These are phyloP conservation scores for Amniculicola lignicola DNA, from an alignment of 495 filamentous ascomycete species.

Conservation along the genomic window DNA sequence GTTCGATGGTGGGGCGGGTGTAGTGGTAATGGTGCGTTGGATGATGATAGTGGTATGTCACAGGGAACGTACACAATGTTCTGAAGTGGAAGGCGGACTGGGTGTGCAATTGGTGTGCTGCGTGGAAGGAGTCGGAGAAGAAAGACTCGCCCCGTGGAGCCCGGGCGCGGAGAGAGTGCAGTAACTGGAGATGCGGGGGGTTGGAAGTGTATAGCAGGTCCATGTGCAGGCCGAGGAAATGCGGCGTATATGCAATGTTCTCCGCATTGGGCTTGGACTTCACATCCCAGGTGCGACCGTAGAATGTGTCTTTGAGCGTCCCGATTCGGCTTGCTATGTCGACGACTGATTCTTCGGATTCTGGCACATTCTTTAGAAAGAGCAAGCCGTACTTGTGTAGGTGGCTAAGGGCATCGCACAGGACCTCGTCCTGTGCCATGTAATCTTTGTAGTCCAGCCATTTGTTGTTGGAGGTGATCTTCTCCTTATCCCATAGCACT, in stretches of 20 bases:
- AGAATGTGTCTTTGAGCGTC: slow-evolving; percentile 74
- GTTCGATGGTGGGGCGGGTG: slow-evolving; percentile 53
- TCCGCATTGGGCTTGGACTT: slow-evolving; percentile 69
- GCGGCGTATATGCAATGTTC: slow-evolving; percentile 86
- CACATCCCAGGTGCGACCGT: slow-evolving; percentile 88
- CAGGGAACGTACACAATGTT: slow-evolving; percentile 44
- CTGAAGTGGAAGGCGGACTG: slow-evolving; percentile 34
- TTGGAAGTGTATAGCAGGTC: slow-evolving; percentile 84
- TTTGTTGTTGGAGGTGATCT: slow-evolving; percentile 44
- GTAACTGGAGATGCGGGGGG: slow-evolving; percentile 74
- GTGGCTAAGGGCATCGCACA: slow-evolving; percentile 53
- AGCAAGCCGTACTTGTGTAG: slow-evolving; percentile 63
- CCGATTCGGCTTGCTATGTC: slow-evolving; percentile 70
- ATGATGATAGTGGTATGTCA: slow-evolving; percentile 70
- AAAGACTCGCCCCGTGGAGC: slow-evolving; percentile 75
- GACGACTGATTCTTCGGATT: slow-evolving; percentile 60
- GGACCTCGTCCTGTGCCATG: slow-evolving; percentile 53
- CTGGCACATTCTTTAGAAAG: slow-evolving; percentile 68
- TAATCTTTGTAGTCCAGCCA: slow-evolving; percentile 68
- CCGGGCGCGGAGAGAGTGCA: slow-evolving; percentile 79
- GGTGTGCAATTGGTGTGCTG: slow-evolving; percentile 50
- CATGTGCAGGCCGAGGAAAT: slow-evolving; percentile 81
- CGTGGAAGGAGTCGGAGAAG: slow-evolving; percentile 69
- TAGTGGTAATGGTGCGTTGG: slow-evolving; percentile 59
- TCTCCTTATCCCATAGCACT: slow-evolving; percentile 44